Evolutionary conservation across 768 basidiomycete genomes (phyloP), one percentile per base, ranked within the genome.

Genomic region (Lenzites betulinus): DNA sequence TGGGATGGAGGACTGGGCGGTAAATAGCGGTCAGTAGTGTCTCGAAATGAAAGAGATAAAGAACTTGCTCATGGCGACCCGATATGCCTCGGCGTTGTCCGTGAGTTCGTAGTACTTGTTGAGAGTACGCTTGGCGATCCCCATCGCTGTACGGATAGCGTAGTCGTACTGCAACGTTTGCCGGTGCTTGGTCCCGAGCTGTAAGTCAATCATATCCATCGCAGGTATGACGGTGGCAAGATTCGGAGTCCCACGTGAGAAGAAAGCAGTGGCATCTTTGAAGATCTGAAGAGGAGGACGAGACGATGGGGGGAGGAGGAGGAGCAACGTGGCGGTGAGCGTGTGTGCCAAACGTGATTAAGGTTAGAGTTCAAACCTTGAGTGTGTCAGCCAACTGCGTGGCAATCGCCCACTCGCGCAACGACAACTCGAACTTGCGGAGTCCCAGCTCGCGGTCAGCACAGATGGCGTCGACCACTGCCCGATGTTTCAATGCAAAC

Each of bases 181-280:
- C 5, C 20, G 22, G 8, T 23, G 3, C 3, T 36, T 36, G 1
- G 36, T 51, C 8, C 8, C 66, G 0, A 50, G n/a, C 5, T 79
- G 58, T 54, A 78, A 64, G 56, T 66, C 50, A 35, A 62, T 63
- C 18, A 54, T 51, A 28, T 73, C 71, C 67, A 73, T 73, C 13
- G 66, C 66, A 0, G 64, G 71, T 18, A 73, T 69, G 16, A 73
- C 65, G 3, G 44, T 67, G 1, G 71, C 62, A 12, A 72, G 66
- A 44, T 69, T 71, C 1, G 66, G 69, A 0, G 63, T 66, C 2
- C 16, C 26, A 1, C 51, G 49, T 6, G 69, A 72, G 66, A 72
- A 72, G 60, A 63, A 71, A 3, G 59, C 44, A 7, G 65, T 69
- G 16, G 66, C 65, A 47, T 70, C 51, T 35, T 69, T 69, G 49